Percentiles rank a stretch among this genome's conserved stretches.
Conservation (phyloP, 768 basidiomycete species). For the Pisolithus orientalis region DNA sequence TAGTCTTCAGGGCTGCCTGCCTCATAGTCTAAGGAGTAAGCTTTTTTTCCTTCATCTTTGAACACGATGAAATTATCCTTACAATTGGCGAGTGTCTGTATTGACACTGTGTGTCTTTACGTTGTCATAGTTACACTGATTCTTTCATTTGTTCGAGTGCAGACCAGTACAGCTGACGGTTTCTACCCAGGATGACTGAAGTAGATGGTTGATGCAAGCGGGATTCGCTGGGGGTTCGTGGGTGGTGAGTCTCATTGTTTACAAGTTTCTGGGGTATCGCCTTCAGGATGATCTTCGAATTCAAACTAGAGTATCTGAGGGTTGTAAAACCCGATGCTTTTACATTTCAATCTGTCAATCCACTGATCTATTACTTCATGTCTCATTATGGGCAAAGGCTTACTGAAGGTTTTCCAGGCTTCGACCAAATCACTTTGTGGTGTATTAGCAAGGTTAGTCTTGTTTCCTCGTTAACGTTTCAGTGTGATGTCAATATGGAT, state of each 20-base stretch:
- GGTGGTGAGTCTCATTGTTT: constrained; percentile 11
- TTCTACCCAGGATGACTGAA: constrained; percentile 1
- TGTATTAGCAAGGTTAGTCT: constrained; percentile 7
- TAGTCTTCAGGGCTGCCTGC: neutral
- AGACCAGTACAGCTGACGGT: constrained; percentile 5
- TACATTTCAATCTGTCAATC: constrained; percentile 48
- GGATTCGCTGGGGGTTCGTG: neutral
- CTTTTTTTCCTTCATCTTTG: neutral
- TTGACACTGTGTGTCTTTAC: constrained; percentile 48
- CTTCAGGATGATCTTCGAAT: constrained; percentile 53
- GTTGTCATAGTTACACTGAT: constrained; percentile 94
- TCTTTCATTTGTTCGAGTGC: constrained; percentile 27
- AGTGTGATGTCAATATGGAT: constrained; percentile 14
- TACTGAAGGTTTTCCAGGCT: constrained; percentile 1
- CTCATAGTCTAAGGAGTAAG: neutral
- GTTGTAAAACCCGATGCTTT: constrained; percentile 62
- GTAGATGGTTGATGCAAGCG: neutral
- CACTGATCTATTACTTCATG: constrained; percentile 41
- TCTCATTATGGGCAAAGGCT: neutral
- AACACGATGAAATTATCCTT: constrained; percentile 49
- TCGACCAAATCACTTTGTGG: neutral
- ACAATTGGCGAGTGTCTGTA: constrained; percentile 43
- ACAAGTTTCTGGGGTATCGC: constrained; percentile 6
- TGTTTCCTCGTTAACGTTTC: neutral
- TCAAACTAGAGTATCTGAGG: constrained; percentile 96